Percentiles rank a stretch among this genome's conserved stretches.
Evolutionary conservation across 495 filamentous ascomycete species (phyloP).

Genomic region (Daldinia loculata): DNA sequence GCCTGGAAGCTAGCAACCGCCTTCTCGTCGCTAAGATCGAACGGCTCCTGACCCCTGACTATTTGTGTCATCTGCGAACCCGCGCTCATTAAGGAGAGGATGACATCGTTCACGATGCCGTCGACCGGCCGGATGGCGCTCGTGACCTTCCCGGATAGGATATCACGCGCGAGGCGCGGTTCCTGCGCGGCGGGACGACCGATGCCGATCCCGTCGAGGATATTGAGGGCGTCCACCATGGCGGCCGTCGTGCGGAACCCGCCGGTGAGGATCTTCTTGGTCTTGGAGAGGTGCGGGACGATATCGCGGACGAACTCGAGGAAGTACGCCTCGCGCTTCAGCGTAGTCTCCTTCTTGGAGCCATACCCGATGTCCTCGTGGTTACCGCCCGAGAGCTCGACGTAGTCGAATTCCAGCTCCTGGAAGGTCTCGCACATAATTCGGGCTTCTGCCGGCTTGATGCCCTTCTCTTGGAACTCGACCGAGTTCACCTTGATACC

Average conservation of each 20-base stretch:
- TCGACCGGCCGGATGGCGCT: constrained; percentile 57
- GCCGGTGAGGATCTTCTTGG: constrained; percentile 63
- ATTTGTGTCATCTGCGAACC: constrained; percentile 62
- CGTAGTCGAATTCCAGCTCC: constrained; percentile 64
- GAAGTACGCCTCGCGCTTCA: constrained; percentile 69
- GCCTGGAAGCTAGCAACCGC: constrained; percentile 44
- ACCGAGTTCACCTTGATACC: constrained; percentile 71
- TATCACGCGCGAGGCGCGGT: constrained; percentile 53
- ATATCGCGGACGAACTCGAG: constrained; percentile 68
- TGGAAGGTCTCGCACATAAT: constrained; percentile 63
- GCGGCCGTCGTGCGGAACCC: constrained; percentile 59
- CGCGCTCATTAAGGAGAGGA: constrained; percentile 55
- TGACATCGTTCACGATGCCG: constrained; percentile 57
- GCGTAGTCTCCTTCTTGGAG: constrained; percentile 61
- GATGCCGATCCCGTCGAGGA: constrained; percentile 64
- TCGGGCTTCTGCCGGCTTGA: constrained; percentile 62
- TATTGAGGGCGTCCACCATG: constrained; percentile 61
- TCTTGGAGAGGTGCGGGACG: constrained; percentile 60
- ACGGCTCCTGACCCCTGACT: constrained; percentile 60
- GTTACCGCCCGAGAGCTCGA: constrained; percentile 70
- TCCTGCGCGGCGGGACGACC: constrained; percentile 56
- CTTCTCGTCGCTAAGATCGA: constrained; percentile 58
- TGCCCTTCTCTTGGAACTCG: constrained; percentile 65
- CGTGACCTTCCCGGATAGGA: constrained; percentile 59
- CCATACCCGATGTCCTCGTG: constrained; percentile 59